Conservation (phyloP, 164 flowering plant genomes). For the Vitis vinifera region DNA sequence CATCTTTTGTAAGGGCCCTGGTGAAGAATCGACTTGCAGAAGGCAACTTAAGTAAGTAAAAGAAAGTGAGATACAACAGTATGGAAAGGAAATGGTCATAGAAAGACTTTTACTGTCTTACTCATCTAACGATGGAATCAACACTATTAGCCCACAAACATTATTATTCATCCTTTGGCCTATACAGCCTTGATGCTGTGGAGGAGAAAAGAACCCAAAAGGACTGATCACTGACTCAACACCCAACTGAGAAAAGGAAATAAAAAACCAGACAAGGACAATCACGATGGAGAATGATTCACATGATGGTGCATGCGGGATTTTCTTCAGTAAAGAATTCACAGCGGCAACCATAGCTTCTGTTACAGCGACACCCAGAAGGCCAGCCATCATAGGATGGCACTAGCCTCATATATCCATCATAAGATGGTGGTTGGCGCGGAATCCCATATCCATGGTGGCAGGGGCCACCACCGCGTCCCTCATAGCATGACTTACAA, state of each 20-base stretch:
- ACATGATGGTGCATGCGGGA: not conserved
- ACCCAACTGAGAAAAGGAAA: not conserved
- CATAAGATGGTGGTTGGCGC: not conserved
- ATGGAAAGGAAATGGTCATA: no score
- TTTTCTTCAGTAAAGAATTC: not conserved
- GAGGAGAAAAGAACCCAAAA: not conserved
- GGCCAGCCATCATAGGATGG: constrained; percentile 1
- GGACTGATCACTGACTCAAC: not conserved
- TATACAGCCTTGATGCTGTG: no score
- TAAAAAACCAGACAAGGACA: not conserved
- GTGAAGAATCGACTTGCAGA: no score
- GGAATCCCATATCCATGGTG: not conserved
- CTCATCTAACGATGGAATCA: no score
- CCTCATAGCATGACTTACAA: constrained; percentile 13
- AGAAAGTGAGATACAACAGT: no score
- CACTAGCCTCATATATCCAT: no score
- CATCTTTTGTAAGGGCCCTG: no score
- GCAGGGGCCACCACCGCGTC: constrained; percentile 6
- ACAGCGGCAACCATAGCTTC: not conserved
- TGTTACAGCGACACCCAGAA: constrained; percentile 2
- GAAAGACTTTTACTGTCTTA: no score
- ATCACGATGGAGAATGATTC: not conserved
- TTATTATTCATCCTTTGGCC: no score
- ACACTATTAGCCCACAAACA: no score
- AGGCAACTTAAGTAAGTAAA: no score